Evolutionary conservation across 306 rosid species (phyloP), one percentile per base, ranked within the genome.

Genomic region (Vigna unguiculata): DNA sequence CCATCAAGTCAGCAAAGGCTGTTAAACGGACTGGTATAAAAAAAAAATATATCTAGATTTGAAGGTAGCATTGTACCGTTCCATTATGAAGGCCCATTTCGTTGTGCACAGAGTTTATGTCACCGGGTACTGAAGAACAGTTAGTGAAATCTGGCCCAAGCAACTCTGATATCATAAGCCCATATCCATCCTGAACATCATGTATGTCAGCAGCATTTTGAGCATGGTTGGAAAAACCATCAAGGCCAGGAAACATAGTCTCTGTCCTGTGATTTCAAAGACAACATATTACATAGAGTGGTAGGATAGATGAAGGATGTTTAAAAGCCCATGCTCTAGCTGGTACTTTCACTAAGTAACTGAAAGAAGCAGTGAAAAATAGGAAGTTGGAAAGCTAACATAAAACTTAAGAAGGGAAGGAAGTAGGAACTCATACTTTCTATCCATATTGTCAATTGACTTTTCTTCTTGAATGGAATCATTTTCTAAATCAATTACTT

Each of bases 151-250:
- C 98, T 61, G 86, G 53, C 76, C 75, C 98, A 59, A 92, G 91
- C 80, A 91, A 83, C 81, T 91, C 98, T 0, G 98, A 94, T 82
- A 94, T 86, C 96, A 91, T 90, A 62, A 94, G 88, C 58, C 98
- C 96, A 80, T 91, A 90, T 75, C 98, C 97, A 80, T 94, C 97
- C 84, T 90, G 98, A 81, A 75, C 91, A 83, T 91, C 95, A 69
- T 90, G 88, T 48, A 86, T 85, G 75, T 89, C 96, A 77, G 81
- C 78, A 61, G 91, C 66, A 85, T 78, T 90, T 78, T 80, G 93
- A 55, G 83, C 78, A 65, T 85, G 93, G 82, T 77, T 89, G 45
- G 91, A 11, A 83, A 90, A 90, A 51, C 89, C 91, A 32, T 91
- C 98, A 65, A 91, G 90, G 76, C 87, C 83, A 12, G 82, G 57